phyloP scores from a whole-genome alignment of 306 rosid genomes.

The Gynostemma pentaphyllum region DNA sequence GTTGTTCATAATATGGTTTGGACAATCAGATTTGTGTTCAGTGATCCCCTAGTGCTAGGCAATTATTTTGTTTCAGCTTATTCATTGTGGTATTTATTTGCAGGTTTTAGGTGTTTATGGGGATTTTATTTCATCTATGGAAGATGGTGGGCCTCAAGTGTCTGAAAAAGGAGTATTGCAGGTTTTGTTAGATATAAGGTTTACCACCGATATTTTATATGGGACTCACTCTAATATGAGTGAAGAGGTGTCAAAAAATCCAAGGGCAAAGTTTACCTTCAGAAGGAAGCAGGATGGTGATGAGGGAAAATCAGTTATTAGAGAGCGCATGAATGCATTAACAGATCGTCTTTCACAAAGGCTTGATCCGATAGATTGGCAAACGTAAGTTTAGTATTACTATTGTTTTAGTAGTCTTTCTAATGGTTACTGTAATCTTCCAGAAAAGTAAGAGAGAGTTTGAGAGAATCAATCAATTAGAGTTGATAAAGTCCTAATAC shows the following conservation, averaged over 20 bases:
- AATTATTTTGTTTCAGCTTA: constrained; percentile 8
- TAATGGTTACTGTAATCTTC: background rate
- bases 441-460: too few species aligned
- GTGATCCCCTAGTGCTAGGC: background rate
- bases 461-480: background rate
- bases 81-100: constrained; percentile 14
- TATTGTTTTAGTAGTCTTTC: background rate
- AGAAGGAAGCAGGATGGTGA: constrained; percentile 70
- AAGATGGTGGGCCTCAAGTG: constrained; percentile 49
- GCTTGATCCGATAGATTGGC: constrained; percentile 98
- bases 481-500: background rate
- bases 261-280: constrained; percentile 33
- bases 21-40: background rate
- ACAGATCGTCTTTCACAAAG: constrained; percentile 59
- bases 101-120: constrained; percentile 72
- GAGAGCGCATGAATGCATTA: constrained; percentile 54
- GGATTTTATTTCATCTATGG: constrained; percentile 46
- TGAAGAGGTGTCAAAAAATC: constrained; percentile 37
- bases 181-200: constrained; percentile 75
- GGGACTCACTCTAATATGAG: constrained; percentile 50
- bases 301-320: constrained; percentile 40
- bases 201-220: constrained; percentile 80
- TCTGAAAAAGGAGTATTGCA: constrained; percentile 92
- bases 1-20: background rate
- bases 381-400: constrained; percentile 52